Conservation (phyloP, 1,139 yeast genomes). For the Taiozyma sp. region DNA sequence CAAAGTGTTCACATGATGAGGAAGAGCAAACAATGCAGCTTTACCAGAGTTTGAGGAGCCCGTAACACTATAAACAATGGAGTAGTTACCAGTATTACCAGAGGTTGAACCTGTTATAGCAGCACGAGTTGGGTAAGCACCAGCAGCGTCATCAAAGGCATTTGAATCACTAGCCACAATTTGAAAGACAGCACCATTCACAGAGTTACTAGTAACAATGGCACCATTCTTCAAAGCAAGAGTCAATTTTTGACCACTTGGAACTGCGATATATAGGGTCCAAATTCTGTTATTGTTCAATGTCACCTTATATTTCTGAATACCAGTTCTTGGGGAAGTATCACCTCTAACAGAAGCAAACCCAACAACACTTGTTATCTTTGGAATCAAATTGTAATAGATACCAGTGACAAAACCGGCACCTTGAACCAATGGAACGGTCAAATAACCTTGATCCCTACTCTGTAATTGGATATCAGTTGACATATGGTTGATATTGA, state of each 20-base stretch:
- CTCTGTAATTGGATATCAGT: slow-evolving; percentile 23
- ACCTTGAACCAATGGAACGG: slow-evolving; percentile 49
- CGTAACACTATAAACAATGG: slow-evolving; percentile 30
- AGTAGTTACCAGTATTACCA: slow-evolving; percentile 28
- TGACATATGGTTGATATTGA: slow-evolving; percentile 28
- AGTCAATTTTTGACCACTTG: slow-evolving; percentile 30
- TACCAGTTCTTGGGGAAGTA: slow-evolving; percentile 27
- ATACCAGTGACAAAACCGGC: slow-evolving; percentile 69
- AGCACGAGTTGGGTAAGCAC: slow-evolving; percentile 35
- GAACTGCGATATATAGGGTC: slow-evolving; percentile 40
- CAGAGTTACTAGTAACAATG: slow-evolving; percentile 36
- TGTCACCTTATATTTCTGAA: slow-evolving; percentile 35
- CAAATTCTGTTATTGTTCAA: slow-evolving; percentile 39
- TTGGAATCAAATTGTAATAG: slow-evolving; percentile 49
- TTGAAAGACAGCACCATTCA: slow-evolving; percentile 32
- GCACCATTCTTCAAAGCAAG: slow-evolving; percentile 45
- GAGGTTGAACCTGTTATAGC: slow-evolving; percentile 23
- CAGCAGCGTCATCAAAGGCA: slow-evolving; percentile 52
- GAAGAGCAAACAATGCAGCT: slow-evolving; percentile 48
- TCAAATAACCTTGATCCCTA: slow-evolving; percentile 22
- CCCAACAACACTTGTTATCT: slow-evolving; percentile 59
- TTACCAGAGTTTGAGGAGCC: slow-evolving; percentile 32
- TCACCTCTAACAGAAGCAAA: slow-evolving; percentile 39
- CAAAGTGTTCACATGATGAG: slow-evolving; percentile 59
- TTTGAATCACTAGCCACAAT: slow-evolving; percentile 35